Evolutionary conservation across 768 basidiomycete species (phyloP), one percentile per base, ranked within the genome.

Genomic region (Pulveroboletus sp.): DNA sequence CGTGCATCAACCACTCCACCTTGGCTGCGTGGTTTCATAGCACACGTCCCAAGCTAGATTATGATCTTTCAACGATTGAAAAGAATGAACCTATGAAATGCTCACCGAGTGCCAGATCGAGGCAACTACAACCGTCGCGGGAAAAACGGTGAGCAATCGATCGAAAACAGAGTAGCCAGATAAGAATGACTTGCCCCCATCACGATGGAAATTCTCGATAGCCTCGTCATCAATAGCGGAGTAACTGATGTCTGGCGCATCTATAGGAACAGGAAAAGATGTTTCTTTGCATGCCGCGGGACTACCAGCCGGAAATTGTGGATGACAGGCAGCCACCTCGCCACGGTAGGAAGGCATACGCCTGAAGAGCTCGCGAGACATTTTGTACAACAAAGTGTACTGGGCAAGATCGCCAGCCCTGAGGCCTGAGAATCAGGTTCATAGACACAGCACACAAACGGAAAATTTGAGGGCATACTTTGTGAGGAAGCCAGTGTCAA

Each of bases 1-100:
- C 68, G 68, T 4, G 74, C 47, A 55, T 87, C 83, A 4, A 87
- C 81, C 6, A 88, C 85, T 5, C 85, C 86, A 2, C 75, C 75
- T 25, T 74, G 44, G 11, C 78, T 71, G 2, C 76, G 74, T 1
- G 81, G 74, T 61, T 84, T 84, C 85, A 86, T 86, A 0, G 83
- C 75, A 47, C 83, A 85, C 0, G 84, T 86, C 33, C 84, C 84
- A 4, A 82, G 69, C 81, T 84, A 20, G 4, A 20, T 38, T 2
- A n/a, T 34, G 9, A 3, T 2, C 3, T 23, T 9, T 53, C 14
- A 45, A n/a, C 6, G 7, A 4, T 27, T 17, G 8, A 2, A 5
- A 20, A 23, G 21, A n/a, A 21, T 19, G 20, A 27, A 1, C n/a
- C 10, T 5, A 1, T 1, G 7, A 13, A 25, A 7, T 17, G 6